Base-by-base conservation (phyloP, 164 flowering plant species). In the Annona squamosa region DNA sequence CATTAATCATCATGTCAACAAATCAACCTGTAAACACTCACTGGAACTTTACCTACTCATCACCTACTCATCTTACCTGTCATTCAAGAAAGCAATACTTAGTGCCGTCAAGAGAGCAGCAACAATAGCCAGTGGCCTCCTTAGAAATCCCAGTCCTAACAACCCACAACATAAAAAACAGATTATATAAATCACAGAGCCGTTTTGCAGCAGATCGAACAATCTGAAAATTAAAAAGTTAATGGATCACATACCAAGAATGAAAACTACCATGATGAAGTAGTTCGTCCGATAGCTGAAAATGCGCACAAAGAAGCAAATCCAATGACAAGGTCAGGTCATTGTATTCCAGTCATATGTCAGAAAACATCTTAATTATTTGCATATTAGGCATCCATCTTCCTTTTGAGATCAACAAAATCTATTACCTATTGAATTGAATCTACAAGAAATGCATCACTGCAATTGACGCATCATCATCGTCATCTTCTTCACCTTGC, bases 271-370 rank as follows among this genome's bases (percentile, higher is more conserved):
- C 94, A 94, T 76, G 42, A 94, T 79, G 86, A 94, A 91, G 79
- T 94, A 91, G 79, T 91, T 89, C 1, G 97, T 92, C 74, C 98
- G 73, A 68, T 92, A 94, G 87, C 98, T 94, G 96, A 85, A 84
- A 78, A 72, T 44, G 45, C 17, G 12, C 46, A 5, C n/a, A 68
- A 5, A n/a, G 18, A 68, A 46, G 17, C 56, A 41, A 64, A 16
- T 67, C 42, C 7, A 41, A 19, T 37, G 26, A 67, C 42, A 44
- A 67, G 47, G 45, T 42, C 42, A 67, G 37, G 37, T 26, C 37
- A 26, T 26, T 26, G 37, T 26, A 26, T 26, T 26, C 37, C 37
- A 26, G 37, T 26, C 37, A 26, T 26, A 26, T 26, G 37, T 26
- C 37, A 26, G 37, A 26, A 26, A 26, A 26, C 37, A 26, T 26